Conservation (phyloP, 306 rosid genomes). For the Vigna mungo region DNA sequence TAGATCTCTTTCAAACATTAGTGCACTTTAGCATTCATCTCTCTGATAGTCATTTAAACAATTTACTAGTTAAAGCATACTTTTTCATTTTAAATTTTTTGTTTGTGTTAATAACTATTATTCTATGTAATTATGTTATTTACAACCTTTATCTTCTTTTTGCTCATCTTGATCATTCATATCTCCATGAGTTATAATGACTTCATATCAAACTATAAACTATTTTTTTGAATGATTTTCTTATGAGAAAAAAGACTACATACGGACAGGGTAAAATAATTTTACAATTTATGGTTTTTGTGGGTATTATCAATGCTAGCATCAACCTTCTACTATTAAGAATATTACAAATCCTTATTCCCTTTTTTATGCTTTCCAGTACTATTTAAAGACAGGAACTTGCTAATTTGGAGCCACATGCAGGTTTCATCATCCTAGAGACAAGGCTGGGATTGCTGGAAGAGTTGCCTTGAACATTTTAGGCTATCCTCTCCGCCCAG, state of each 20-base stretch:
- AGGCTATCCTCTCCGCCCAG: constrained; percentile 98
- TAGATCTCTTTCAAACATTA: constrained; percentile 7
- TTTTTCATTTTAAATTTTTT: not conserved
- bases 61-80: constrained; percentile 7
- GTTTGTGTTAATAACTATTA: constrained; percentile 21
- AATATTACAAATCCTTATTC: constrained; percentile 34
- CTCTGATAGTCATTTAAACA: constrained; percentile 15
- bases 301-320: constrained; percentile 22
- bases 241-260: not conserved
- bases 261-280: too few species aligned
- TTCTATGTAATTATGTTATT: constrained; percentile 18
- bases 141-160: constrained; percentile 16
- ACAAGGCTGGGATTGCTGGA: constrained; percentile 94
- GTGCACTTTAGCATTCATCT: constrained; percentile 26
- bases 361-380: constrained; percentile 64
- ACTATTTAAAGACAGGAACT: constrained; percentile 92
- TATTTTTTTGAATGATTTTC: constrained; percentile 16
- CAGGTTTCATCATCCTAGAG: constrained; percentile 98
- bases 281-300: not conserved
- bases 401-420: constrained; percentile 99
- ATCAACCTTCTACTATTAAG: constrained; percentile 16
- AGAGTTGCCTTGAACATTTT: constrained; percentile 86
- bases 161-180: constrained; percentile 25
- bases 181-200: constrained; percentile 11
- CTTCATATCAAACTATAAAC: constrained; percentile 32